Conservation (phyloP, 83 land plant species). For the Picea abies region DNA sequence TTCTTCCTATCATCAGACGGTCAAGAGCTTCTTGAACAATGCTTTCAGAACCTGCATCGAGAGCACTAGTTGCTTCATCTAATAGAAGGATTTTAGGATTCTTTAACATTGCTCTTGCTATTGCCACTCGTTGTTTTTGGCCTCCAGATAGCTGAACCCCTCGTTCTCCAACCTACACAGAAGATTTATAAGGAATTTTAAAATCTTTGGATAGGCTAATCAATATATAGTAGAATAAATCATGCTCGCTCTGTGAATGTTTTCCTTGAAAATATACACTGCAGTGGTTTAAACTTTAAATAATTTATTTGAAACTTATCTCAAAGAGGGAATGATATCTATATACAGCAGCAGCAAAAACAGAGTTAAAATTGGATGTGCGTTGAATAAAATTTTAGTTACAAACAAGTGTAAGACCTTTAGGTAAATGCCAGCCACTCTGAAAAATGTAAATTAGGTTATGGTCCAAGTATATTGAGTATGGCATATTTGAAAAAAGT, state of each 20-base stretch:
- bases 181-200: background rate
- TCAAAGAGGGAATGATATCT: background rate
- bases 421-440: background rate
- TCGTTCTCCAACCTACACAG: conserved; percentile 88
- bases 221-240: background rate
- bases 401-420: background rate
- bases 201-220: background rate
- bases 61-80: conserved; percentile 98
- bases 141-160: conserved; percentile 96
- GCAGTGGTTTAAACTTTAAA: background rate
- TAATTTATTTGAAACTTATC: background rate
- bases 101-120: conserved; percentile 96
- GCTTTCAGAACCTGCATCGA: conserved; percentile 93
- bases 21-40: conserved; percentile 95
- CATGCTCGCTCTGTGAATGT: background rate
- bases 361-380: background rate
- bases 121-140: conserved; percentile 97
- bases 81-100: conserved; percentile 91
- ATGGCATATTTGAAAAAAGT: background rate
- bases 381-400: background rate
- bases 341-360: background rate
- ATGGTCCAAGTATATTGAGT: background rate
- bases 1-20: conserved; percentile 93
- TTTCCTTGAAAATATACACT: background rate
- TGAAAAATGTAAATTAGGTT: background rate